A percentile compares a stretch with the other conserved stretches of the same genome.
These are phyloP conservation scores for Aspergillus pseudoviridinutans DNA, from an alignment of 2,329 filamentous ascomycete species.

Conservation along the genomic window DNA sequence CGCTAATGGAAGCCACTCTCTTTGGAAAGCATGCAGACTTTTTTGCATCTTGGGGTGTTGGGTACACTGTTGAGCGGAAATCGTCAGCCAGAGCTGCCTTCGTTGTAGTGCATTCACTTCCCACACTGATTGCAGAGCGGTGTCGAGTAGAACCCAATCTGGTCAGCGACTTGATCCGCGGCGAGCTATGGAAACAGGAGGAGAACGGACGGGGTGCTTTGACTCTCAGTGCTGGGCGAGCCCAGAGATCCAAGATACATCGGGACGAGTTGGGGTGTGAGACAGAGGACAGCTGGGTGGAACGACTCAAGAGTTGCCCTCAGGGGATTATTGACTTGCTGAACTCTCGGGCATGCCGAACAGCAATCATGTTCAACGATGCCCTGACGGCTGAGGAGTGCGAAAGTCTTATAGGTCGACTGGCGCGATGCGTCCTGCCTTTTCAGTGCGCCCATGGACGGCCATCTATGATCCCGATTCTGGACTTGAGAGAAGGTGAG, in stretches of 20 bases:
- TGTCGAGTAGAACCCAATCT: slow-evolving; percentile 69
- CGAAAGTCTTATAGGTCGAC: slow-evolving; percentile 30
- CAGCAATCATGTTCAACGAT: slow-evolving; percentile 51
- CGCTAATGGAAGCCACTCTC: slow-evolving; percentile 55
- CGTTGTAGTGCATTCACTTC: slow-evolving; percentile 58
- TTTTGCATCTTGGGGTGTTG: slow-evolving; percentile 72
- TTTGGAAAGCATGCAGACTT: slow-evolving; percentile 52
- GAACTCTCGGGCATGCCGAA: slow-evolving; percentile 48
- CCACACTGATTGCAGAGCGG: slow-evolving; percentile 68
- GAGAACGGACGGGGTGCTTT: slow-evolving; percentile 36
- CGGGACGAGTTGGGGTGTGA: neutral
- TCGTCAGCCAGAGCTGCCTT: slow-evolving; percentile 6
- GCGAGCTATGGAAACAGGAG: slow-evolving; percentile 66
- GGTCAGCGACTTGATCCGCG: slow-evolving; percentile 68
- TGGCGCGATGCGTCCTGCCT: slow-evolving; percentile 44
- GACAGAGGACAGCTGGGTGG: slow-evolving; percentile 49
- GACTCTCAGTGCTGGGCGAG: neutral
- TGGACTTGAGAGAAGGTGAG: slow-evolving; percentile 24
- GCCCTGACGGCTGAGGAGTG: slow-evolving; percentile 37
- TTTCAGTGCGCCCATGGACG: slow-evolving; percentile 51
- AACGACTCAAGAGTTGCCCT: slow-evolving; percentile 66
- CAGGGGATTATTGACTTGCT: slow-evolving; percentile 65
- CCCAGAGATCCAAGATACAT: neutral
- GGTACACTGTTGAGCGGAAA: slow-evolving; percentile 49
- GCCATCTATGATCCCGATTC: slow-evolving; percentile 45